Evolutionary conservation across 2,329 filamentous ascomycete species (phyloP).

Genomic region (Dryadomyces quercivorus): DNA sequence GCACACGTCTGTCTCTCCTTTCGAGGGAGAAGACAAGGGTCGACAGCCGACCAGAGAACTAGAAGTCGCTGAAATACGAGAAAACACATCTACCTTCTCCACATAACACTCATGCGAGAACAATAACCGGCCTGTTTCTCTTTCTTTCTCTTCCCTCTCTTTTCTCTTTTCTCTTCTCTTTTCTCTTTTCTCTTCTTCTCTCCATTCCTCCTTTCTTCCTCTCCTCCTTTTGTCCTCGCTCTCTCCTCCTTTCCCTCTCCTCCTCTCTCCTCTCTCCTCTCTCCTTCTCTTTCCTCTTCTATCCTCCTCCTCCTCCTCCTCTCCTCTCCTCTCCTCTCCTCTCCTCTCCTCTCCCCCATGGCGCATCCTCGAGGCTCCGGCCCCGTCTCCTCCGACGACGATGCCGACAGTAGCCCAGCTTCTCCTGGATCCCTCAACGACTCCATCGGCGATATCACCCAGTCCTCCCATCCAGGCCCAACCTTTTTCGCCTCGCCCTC

Average conservation of each 20-base stretch:
- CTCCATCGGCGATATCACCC: constrained; percentile 16
- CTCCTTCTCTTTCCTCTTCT: not conserved
- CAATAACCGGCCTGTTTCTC: not conserved
- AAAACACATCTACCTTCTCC: not conserved
- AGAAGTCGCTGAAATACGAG: not conserved
- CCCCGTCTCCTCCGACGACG: constrained; percentile 35
- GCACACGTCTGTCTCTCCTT: not conserved
- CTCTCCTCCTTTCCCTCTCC: not conserved
- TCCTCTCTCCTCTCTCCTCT: not conserved
- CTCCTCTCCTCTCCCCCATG: constrained; percentile 12
- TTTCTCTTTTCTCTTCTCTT: not conserved
- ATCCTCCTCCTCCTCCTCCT: not conserved
- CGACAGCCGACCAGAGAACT: too few species aligned
- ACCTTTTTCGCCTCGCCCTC: not conserved
- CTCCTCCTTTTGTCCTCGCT: not conserved
- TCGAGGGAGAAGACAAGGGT: too few species aligned
- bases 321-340: not conserved
- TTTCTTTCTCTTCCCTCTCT: not conserved
- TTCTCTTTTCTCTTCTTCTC: not conserved
- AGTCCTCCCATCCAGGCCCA: not conserved
- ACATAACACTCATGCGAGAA: not conserved
- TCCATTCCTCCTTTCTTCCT: not conserved
- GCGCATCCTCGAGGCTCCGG: constrained; percentile 20
- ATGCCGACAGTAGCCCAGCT: constrained; percentile 24
- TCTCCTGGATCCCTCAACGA: constrained; percentile 22